These are phyloP conservation scores for Russula lepida DNA, from an alignment of 768 basidiomycete species.

Conservation along the genomic window DNA sequence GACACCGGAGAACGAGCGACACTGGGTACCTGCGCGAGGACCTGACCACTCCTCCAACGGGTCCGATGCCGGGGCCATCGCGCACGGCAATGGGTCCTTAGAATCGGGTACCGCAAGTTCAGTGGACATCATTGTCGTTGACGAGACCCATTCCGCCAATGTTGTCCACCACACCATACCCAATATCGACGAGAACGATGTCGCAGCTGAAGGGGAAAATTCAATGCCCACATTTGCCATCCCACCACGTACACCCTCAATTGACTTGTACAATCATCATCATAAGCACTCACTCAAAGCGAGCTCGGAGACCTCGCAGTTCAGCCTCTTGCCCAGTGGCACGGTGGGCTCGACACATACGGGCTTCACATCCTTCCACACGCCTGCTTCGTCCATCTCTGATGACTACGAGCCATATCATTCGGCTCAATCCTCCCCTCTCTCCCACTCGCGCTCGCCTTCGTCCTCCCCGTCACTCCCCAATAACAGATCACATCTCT, in stretches of 20 bases:
- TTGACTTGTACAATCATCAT: slow-evolving; percentile 28
- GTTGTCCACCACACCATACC: background rate
- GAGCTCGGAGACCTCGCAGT: slow-evolving; percentile 41
- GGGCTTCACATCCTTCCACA: slow-evolving; percentile 59
- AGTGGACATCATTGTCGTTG: background rate
- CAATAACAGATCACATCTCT: slow-evolving; percentile 19
- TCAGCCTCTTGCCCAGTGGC: slow-evolving; percentile 31
- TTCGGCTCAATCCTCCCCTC: slow-evolving; percentile 51
- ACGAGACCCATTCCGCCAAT: background rate
- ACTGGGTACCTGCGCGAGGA: background rate
- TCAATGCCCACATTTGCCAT: slow-evolving; percentile 7
- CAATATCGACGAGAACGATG: slow-evolving; percentile 21
- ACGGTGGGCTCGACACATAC: slow-evolving; percentile 54
- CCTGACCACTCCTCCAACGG: background rate
- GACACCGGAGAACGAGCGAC: slow-evolving; percentile 5
- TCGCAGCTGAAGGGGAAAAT: slow-evolving; percentile 1
- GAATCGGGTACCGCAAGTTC: background rate
- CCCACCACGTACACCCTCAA: slow-evolving; percentile 26
- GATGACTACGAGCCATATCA: slow-evolving; percentile 40
- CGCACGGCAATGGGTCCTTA: background rate
- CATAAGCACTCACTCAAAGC: slow-evolving; percentile 33
- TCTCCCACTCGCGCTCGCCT: slow-evolving; percentile 28
- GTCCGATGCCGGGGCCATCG: background rate
- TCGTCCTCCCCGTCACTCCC: slow-evolving; percentile 21
- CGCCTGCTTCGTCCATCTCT: slow-evolving; percentile 70